phyloP scores from a whole-genome alignment of 805 yeast species.

The Cyberlindnera petersonii region DNA sequence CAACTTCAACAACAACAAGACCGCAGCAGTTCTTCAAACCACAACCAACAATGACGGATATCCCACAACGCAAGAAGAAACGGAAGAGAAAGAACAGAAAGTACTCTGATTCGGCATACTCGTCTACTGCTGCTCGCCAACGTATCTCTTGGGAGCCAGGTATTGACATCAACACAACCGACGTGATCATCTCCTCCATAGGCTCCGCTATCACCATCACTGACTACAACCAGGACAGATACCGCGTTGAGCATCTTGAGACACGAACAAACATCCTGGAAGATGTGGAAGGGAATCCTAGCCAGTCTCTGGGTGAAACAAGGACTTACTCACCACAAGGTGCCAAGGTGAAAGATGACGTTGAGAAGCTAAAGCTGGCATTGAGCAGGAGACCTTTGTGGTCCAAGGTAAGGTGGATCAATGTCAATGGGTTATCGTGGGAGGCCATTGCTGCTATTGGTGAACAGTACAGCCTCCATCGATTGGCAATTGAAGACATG shows the following conservation, averaged over 20 bases:
- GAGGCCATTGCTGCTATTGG: conserved; percentile 50
- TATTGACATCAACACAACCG: conserved; percentile 46
- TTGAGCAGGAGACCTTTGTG: conserved; percentile 40
- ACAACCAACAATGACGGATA: neutral
- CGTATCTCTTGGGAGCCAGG: conserved; percentile 60
- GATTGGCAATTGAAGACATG: conserved; percentile 58
- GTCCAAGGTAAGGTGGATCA: conserved; percentile 53
- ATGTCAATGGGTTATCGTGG: conserved; percentile 59
- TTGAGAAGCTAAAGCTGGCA: conserved; percentile 28
- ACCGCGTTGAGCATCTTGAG: conserved; percentile 34
- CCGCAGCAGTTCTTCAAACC: conserved; percentile 1
- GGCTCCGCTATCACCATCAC: conserved; percentile 53
- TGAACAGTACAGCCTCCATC: conserved; percentile 43
- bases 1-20: neutral
- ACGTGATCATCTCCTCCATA: conserved; percentile 45
- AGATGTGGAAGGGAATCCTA: conserved; percentile 30
- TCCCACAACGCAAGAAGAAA: conserved; percentile 3
- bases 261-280: conserved; percentile 21
- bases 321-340: conserved; percentile 3
- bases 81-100: conserved; percentile 21
- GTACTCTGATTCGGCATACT: conserved; percentile 36
- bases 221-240: conserved; percentile 44
- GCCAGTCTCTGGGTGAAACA: neutral
- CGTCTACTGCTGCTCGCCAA: conserved; percentile 33
- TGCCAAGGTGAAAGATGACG: conserved; percentile 15